Conservation (phyloP, 805 yeast species). For the Lipomyces orientalis region DNA sequence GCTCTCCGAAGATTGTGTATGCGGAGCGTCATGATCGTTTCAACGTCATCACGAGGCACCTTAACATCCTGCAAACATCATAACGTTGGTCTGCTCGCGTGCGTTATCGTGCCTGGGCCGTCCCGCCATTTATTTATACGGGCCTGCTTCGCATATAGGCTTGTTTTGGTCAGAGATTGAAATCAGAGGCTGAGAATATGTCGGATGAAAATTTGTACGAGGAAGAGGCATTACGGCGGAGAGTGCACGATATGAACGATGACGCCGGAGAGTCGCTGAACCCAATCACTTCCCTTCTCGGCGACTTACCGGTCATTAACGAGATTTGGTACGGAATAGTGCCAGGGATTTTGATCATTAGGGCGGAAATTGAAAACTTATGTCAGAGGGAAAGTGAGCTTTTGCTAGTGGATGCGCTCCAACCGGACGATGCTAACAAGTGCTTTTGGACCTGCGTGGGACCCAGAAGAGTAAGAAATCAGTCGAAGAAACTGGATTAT, state of each 20-base stretch:
- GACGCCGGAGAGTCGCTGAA: not conserved
- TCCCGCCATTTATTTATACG: no score
- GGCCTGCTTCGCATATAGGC: no score
- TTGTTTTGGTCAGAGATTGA: no score
- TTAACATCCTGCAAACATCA: not conserved
- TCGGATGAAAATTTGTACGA: not conserved
- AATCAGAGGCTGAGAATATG: not conserved
- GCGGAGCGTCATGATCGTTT: not conserved
- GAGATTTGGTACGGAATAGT: not conserved
- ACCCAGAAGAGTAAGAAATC: slow-evolving; percentile 55
- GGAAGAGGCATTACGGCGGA: not conserved
- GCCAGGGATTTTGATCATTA: not conserved
- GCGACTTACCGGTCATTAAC: not conserved
- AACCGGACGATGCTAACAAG: not conserved
- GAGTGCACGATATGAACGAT: not conserved
- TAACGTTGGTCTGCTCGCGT: no score
- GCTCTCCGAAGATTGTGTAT: slow-evolving; percentile 4
- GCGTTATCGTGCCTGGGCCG: no score
- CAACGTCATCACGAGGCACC: not conserved
- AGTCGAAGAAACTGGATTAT: slow-evolving; percentile 59
- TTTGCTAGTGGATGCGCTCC: not conserved
- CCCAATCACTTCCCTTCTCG: not conserved
- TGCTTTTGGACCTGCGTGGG: slow-evolving; percentile 49
- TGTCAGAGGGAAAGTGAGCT: not conserved
- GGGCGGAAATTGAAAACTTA: not conserved